Evolutionary conservation across 176 grass and related monocot species (phyloP).

Genomic region (Oryza longistaminata): DNA sequence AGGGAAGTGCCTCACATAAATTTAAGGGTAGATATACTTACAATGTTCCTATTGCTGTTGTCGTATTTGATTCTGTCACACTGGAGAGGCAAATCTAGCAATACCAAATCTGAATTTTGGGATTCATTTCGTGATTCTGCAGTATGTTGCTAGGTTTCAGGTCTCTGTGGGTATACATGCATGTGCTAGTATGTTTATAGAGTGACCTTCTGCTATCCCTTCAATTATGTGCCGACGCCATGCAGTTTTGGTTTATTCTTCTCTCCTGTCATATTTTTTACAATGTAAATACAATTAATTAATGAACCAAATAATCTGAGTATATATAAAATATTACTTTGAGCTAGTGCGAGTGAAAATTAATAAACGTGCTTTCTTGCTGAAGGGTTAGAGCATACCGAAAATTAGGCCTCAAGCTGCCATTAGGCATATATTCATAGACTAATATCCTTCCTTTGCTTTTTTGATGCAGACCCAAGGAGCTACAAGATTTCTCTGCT

Average conservation of each 20-base stretch:
- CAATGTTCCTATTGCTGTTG: constrained; percentile 49
- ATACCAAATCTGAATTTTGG: constrained; percentile 77
- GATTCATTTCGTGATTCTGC: constrained; percentile 55
- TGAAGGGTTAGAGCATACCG: constrained; percentile 13
- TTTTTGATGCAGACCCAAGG: constrained; percentile 46
- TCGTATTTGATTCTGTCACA: constrained; percentile 23
- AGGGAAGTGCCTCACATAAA: no score
- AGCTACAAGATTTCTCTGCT: constrained; percentile 52
- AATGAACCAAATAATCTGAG: not conserved
- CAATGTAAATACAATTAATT: not conserved
- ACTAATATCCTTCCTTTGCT: constrained; percentile 45
- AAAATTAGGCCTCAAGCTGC: constrained; percentile 60
- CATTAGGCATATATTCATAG: constrained; percentile 56
- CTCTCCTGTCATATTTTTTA: not conserved
- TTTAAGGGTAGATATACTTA: constrained; percentile 14
- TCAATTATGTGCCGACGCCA: constrained; percentile 36
- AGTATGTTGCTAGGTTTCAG: constrained; percentile 60
- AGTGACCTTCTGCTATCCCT: constrained; percentile 58
- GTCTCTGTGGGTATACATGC: constrained; percentile 55
- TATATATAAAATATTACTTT: not conserved
- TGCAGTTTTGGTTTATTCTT: constrained; percentile 19
- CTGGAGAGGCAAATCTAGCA: constrained; percentile 44
- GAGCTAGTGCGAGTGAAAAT: not conserved
- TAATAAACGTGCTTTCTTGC: not conserved
- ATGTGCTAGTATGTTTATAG: constrained; percentile 52